Evolutionary conservation across 2,329 filamentous ascomycete species (phyloP), one percentile per base, ranked within the genome.

Genomic region (Monascus ruber): DNA sequence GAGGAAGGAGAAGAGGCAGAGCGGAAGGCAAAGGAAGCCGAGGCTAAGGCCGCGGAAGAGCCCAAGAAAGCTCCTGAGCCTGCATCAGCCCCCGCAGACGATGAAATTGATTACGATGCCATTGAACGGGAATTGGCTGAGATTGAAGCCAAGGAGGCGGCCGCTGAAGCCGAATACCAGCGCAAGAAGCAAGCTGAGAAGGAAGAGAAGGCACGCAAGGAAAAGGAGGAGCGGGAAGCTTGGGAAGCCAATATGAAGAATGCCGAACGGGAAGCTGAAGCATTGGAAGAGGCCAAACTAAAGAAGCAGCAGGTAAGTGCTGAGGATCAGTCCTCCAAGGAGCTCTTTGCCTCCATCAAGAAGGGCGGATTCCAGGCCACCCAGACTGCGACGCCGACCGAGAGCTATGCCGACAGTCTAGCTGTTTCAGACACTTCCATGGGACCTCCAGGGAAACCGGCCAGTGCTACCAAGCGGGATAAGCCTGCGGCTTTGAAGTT

Each of bases 401-500:
- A 64, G 34, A 69, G 66, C 38, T 65, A 66, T 39, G 57, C 62
- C 39, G 63, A 58, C n/a, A 71, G 67, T 10, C 67, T 67, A 24
- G 55, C 60, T 31, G 60, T 54, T n/a, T 67, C 65, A 5, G 68
- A 69, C 42, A 53, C 52, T 24, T 64, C 63, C 5, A 68, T 69
- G 63, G 61, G 63, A 24, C 72, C 64, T 48, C 69, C 65, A 55
- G 47, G 61, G n/a, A 81, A 80, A 60, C 59, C 70, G 11, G 62
- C 73, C 34, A 68, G 70, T 41, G 68, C 67, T 27, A 72, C 78
- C 52, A 87, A 86, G 64, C 77, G 72, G 24, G 56, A 70, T 42
- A 95, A 94, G 73, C 89, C 91, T 36, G 79, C 83, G 43, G 82
- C 85, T 34, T 79, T 98, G 48, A 95, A 95, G 66, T 74, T 96